Evolutionary conservation across 208 protist species (phyloP), one percentile per base, ranked within the genome.

Genomic region (Sergeia podlipaevii): DNA sequence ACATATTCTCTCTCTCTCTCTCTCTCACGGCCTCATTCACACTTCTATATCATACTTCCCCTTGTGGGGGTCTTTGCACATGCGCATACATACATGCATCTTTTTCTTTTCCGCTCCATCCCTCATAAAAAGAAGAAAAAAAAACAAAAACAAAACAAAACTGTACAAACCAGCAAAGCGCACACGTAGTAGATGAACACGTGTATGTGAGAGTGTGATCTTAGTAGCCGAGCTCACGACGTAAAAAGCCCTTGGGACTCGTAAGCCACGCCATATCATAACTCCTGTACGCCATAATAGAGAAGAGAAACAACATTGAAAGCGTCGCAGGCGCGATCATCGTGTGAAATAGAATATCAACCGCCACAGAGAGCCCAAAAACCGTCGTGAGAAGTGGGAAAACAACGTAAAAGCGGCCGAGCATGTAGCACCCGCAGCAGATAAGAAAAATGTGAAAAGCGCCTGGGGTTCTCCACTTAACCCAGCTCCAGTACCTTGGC

Each of bases 201-300:
- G 10, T 37, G 24, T 17, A 55, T 17, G 52, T 50, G n/a, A n/a
- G n/a, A n/a, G n/a, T n/a, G 11, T 23, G 17, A 37, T 36, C 10
- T 66, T 92, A 95, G 47, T 95, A 95, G n/a, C 84, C 80, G 4
- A 95, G 48, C 36, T 90, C 84, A 3, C 84, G 68, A 27, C 79
- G 71, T 38, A 90, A 65, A 64, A 95, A 95, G 26, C 80, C 77
- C 55, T 92, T 95, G 15, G 88, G 88, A 47, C 81, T 91, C 36
- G 84, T 91, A 28, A 95, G 69, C 88, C 88, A 95, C 37, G 80
- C 82, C 88, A 95, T 88, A 44, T 91, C 76, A 57, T 89, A 85
- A 55, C 75, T 87, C 32, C 82, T 71, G 47, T 79, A 83, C 7
- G 70, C 63, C 80, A 94, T 81, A 52, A 94, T 89, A 8, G 77